Conservation (phyloP, 441 rosid species). For the Populus hybrid region DNA sequence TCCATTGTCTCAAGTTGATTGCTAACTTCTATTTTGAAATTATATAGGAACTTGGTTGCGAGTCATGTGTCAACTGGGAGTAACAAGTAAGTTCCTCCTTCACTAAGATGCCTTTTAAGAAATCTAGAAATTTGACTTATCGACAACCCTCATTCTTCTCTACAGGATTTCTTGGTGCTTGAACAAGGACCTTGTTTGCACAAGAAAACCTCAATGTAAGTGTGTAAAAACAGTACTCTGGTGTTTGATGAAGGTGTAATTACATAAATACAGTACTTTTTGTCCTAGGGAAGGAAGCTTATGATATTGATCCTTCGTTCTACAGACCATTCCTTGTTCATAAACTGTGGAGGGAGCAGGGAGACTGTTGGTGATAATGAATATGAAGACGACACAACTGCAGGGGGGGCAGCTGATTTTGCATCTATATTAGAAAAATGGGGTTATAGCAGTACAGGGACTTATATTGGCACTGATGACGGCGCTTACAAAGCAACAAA, state of each 20-base stretch:
- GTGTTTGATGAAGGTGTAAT: neutral
- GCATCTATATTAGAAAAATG: too few relatives aligned
- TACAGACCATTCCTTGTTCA: constrained; percentile 64
- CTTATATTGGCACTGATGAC: too few relatives aligned
- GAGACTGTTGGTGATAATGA: constrained; percentile 23
- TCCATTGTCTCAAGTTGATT: constrained; percentile 1
- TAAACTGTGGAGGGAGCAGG: constrained; percentile 67
- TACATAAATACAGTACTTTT: neutral
- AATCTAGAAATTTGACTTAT: neutral
- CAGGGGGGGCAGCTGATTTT: too few relatives aligned
- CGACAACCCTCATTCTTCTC: neutral
- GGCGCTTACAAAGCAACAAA: too few relatives aligned
- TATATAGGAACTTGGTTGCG: constrained; percentile 66
- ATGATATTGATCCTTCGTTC: neutral
- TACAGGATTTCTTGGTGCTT: neutral
- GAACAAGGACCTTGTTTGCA: constrained; percentile 17
- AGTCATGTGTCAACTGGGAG: constrained; percentile 36
- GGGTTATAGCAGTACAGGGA: too few relatives aligned
- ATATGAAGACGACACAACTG: neutral
- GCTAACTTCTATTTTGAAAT: neutral
- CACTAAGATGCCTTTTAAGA: constrained; percentile 21
- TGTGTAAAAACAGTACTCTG: neutral
- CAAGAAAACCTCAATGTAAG: constrained; percentile 45
- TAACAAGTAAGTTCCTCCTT: constrained; percentile 50
- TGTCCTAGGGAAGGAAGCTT: neutral